Conservation (phyloP, 306 rosid species). For the Fagus sylvatica region DNA sequence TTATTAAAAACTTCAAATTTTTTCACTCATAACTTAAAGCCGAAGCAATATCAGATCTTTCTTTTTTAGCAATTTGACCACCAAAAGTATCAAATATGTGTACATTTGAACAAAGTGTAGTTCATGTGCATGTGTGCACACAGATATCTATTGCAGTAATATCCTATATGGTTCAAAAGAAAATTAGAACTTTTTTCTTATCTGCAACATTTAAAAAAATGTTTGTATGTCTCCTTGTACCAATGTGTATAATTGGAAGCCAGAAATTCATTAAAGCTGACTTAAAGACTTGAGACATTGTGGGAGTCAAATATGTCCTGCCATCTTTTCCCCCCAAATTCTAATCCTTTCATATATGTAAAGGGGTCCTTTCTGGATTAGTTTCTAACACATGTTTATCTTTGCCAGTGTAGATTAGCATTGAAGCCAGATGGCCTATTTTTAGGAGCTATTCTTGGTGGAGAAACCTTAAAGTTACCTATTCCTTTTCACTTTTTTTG, state of each 20-base stretch:
- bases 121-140: background rate
- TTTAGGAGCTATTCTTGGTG: slow-evolving; percentile 89
- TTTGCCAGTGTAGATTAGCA: slow-evolving; percentile 85
- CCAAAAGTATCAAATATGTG: background rate
- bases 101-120: background rate
- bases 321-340: background rate
- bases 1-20: background rate
- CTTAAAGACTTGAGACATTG: no score
- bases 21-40: background rate
- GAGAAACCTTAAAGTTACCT: slow-evolving; percentile 83
- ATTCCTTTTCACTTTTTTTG: slow-evolving; percentile 11
- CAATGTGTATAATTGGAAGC: no score
- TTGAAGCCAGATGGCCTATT: slow-evolving; percentile 96
- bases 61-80: background rate
- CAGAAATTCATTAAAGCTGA: no score
- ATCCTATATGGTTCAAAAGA: background rate
- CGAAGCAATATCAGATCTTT: background rate
- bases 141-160: background rate
- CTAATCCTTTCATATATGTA: background rate
- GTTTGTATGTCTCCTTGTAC: no score
- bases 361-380: background rate
- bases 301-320: no score
- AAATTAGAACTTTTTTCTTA: background rate
- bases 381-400: slow-evolving; percentile 25
- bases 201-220: no score